Percentiles rank a stretch among this genome's conserved stretches.
phyloP scores from a whole-genome alignment of 2,329 filamentous ascomycete genomes.

The Colletotrichum eremochloae region DNA sequence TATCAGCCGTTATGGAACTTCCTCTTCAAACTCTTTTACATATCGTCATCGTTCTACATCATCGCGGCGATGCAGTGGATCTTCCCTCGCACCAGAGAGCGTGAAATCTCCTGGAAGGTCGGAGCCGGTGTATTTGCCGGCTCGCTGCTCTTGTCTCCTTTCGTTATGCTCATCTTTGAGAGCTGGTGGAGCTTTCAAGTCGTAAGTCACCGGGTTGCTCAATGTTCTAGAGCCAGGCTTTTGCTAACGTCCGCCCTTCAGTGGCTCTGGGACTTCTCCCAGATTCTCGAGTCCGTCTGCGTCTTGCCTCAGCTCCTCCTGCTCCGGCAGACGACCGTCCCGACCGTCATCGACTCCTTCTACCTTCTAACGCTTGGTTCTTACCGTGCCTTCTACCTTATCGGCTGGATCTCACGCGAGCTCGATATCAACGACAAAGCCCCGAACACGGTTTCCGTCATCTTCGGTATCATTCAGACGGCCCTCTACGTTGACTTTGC shows the following conservation, averaged over 20 bases:
- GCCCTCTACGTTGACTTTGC: conserved; percentile 93
- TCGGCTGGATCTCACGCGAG: conserved; percentile 88
- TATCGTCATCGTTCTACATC: conserved; percentile 86
- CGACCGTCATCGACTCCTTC: conserved; percentile 96
- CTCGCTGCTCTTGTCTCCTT: conserved; percentile 76
- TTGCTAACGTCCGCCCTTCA: conserved; percentile 54
- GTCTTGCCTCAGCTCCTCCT: conserved; percentile 92
- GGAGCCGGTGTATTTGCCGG: conserved; percentile 77
- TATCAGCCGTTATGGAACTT: conserved; percentile 76
- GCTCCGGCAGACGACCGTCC: conserved; percentile 92
- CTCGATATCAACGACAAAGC: conserved; percentile 69
- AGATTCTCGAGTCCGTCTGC: conserved; percentile 91
- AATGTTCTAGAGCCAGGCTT: background rate
- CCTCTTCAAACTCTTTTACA: conserved; percentile 91
- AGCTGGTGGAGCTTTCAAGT: conserved; percentile 62
- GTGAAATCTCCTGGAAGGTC: conserved; percentile 94
- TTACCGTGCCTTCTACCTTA: conserved; percentile 89
- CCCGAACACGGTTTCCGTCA: conserved; percentile 79
- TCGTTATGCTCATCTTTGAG: conserved; percentile 79
- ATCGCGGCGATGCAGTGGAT: conserved; percentile 88
- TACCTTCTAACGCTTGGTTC: conserved; percentile 90
- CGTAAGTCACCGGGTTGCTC: conserved; percentile 54
- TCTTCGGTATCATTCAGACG: conserved; percentile 92
- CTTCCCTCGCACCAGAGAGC: conserved; percentile 88
- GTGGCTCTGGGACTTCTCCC: conserved; percentile 89